Conservation (phyloP, 495 filamentous ascomycete species). For the Lophiostoma macrostomum region DNA sequence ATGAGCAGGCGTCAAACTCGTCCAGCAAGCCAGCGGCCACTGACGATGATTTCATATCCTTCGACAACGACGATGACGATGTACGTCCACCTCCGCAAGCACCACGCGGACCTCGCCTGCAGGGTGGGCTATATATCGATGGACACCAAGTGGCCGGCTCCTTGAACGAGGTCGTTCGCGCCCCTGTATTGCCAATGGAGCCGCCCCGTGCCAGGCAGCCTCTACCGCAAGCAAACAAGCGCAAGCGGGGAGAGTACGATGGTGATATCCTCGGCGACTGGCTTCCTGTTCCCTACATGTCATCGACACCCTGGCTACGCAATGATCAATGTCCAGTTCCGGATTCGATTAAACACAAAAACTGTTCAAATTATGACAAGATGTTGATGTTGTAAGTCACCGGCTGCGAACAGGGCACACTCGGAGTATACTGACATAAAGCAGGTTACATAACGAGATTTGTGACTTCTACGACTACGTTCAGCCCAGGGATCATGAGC, state of each 20-base stretch:
- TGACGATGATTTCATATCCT: conserved; percentile 81
- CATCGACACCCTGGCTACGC: conserved; percentile 50
- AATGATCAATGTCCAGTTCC: not conserved
- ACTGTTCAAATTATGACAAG: too few species aligned
- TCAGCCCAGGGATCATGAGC: conserved; percentile 71
- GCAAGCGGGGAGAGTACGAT: conserved; percentile 59
- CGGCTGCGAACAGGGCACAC: not conserved
- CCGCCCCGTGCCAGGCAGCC: not conserved
- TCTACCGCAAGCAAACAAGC: conserved; percentile 53
- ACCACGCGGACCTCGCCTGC: too few species aligned
- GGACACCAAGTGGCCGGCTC: not conserved
- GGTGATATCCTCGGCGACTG: conserved; percentile 59
- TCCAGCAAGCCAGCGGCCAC: conserved; percentile 54
- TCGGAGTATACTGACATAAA: not conserved
- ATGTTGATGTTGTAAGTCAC: conserved; percentile 18
- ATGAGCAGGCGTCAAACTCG: conserved; percentile 43
- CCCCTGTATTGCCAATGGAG: not conserved
- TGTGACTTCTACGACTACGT: conserved; percentile 84
- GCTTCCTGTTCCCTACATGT: conserved; percentile 45
- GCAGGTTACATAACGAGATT: conserved; percentile 76
- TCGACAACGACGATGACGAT: conserved; percentile 58
- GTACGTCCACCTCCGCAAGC: not conserved
- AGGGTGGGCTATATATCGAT: too few species aligned
- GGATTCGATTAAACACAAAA: too few species aligned
- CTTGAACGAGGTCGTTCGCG: conserved; percentile 6